Conservation (phyloP, 306 rosid species). For the Prunus dulcis region DNA sequence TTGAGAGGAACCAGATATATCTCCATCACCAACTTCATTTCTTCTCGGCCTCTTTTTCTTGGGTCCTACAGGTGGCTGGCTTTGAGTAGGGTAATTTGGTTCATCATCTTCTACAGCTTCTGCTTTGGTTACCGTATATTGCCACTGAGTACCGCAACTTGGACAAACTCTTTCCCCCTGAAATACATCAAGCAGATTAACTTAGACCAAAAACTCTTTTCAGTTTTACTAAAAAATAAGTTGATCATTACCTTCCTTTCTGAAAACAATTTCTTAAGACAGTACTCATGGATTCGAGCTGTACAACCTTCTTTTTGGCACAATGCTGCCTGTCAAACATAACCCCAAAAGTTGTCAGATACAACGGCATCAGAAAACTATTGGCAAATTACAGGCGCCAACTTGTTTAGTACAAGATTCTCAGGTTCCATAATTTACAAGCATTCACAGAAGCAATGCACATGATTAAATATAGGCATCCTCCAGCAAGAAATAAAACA, state of each 20-base stretch:
- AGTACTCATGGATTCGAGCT: conserved; percentile 70
- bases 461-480: not conserved
- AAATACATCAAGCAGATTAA: conserved; percentile 13
- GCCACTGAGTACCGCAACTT: conserved; percentile 64
- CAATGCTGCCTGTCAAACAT: conserved; percentile 56
- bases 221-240: not conserved
- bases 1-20: conserved; percentile 23
- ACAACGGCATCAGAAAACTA: conserved; percentile 2
- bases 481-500: not conserved
- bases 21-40: conserved; percentile 24
- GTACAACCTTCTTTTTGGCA: conserved; percentile 69
- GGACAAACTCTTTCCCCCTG: conserved; percentile 66
- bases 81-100: conserved; percentile 25
- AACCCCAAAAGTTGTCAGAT: conserved; percentile 26
- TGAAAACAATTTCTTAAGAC: conserved; percentile 61
- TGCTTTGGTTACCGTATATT: conserved; percentile 37
- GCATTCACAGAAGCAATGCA: conserved; percentile 1
- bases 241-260: conserved; percentile 50
- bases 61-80: conserved; percentile 33
- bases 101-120: conserved; percentile 42
- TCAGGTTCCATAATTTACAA: not conserved
- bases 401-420: not conserved
- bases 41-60: conserved; percentile 39
- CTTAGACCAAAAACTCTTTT: conserved; percentile 3
- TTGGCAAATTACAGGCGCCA: no score